These are phyloP conservation scores for Nakazawaea laoshanensis DNA, from an alignment of 805 yeast species.

Conservation along the genomic window DNA sequence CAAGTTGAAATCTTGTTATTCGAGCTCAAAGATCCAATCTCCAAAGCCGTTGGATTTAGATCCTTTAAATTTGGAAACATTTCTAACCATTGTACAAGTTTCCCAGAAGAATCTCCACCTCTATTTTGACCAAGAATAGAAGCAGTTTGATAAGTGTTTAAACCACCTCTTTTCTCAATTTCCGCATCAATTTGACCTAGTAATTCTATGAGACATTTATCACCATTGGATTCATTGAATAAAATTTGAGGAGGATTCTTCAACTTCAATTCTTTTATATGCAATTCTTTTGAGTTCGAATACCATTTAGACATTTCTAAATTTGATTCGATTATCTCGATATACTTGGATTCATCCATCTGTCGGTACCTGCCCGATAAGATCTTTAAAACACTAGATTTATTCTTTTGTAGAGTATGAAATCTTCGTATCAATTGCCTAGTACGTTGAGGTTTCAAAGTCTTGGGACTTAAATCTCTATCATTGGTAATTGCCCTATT, in stretches of 20 bases:
- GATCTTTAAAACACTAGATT: slow-evolving; percentile 28
- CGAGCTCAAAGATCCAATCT: slow-evolving; percentile 75
- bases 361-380: slow-evolving; percentile 17
- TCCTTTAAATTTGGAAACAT: slow-evolving; percentile 16
- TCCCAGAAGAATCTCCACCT: slow-evolving; percentile 90
- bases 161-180: slow-evolving; percentile 61
- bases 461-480: slow-evolving; percentile 25
- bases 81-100: slow-evolving; percentile 65
- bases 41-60: slow-evolving; percentile 41
- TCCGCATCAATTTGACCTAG: slow-evolving; percentile 56
- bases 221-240: slow-evolving; percentile 11
- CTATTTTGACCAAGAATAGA: slow-evolving; percentile 81
- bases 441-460: slow-evolving; percentile 61
- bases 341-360: slow-evolving; percentile 16
- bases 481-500: slow-evolving; percentile 24
- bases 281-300: slow-evolving; percentile 12
- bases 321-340: slow-evolving; percentile 10
- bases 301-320: neutral
- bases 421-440: slow-evolving; percentile 70
- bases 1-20: slow-evolving; percentile 59
- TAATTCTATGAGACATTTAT: slow-evolving; percentile 15
- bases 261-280: slow-evolving; percentile 13
- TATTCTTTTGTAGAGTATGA: slow-evolving; percentile 61
- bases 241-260: slow-evolving; percentile 12
- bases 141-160: slow-evolving; percentile 75